Percentiles rank a stretch among this genome's conserved stretches.
Evolutionary conservation across 352 stramenopile species (phyloP).

Genomic region (Globisporangium spinosum): DNA sequence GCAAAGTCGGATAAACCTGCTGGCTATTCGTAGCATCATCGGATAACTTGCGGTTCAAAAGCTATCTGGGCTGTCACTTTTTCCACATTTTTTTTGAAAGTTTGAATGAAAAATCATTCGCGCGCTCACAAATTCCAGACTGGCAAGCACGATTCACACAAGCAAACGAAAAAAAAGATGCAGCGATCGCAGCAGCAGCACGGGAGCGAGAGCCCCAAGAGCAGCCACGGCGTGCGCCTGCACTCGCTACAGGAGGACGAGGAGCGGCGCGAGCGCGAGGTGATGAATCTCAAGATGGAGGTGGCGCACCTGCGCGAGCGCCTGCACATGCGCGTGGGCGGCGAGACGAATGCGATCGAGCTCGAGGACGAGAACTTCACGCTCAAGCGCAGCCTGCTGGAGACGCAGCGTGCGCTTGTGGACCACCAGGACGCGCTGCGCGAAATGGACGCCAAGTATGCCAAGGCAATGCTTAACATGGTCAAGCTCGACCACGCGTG

Average conservation of each 20-base stretch:
- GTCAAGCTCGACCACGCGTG: slow-evolving; percentile 71
- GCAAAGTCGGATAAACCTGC: no score
- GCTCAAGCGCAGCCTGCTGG: slow-evolving; percentile 48
- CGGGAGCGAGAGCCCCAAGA: background rate
- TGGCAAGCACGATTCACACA: no score
- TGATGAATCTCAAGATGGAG: slow-evolving; percentile 88
- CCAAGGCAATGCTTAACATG: slow-evolving; percentile 66
- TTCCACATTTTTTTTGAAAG: no score
- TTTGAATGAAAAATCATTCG: no score
- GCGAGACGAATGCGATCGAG: slow-evolving; percentile 66
- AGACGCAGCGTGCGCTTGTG: slow-evolving; percentile 49
- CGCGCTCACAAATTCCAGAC: no score
- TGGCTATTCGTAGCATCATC: no score
- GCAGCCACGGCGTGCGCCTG: slow-evolving; percentile 28
- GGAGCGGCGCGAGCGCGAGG: slow-evolving; percentile 54
- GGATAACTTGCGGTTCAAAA: no score
- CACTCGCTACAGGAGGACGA: slow-evolving; percentile 45
- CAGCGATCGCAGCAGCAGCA: slow-evolving; percentile 3
- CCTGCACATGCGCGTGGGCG: slow-evolving; percentile 65
- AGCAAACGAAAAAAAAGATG: slow-evolving; percentile 4
- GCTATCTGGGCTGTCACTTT: no score
- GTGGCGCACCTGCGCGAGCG: slow-evolving; percentile 65
- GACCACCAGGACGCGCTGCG: slow-evolving; percentile 39
- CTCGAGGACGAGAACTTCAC: slow-evolving; percentile 77
- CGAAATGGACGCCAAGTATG: slow-evolving; percentile 51